A percentile compares a stretch with the other conserved stretches of the same genome.
phyloP scores from a whole-genome alignment of 345 rosid genomes.

The Euphorbia tirucalli region DNA sequence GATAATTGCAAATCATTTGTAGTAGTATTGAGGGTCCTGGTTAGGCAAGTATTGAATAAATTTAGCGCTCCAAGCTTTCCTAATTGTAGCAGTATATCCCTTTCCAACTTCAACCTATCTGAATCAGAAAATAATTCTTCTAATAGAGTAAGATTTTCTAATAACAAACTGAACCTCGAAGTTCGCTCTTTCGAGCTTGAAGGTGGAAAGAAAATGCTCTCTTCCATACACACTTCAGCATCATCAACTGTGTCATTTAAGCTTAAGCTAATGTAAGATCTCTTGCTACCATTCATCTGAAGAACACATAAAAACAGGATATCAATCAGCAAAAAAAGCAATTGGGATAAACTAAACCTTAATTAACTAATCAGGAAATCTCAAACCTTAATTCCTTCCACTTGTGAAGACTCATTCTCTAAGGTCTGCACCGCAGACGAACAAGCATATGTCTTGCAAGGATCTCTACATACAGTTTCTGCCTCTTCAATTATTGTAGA shows the following conservation, averaged over 20 bases:
- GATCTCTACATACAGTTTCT: slow-evolving; percentile 27
- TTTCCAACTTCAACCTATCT: slow-evolving; percentile 48
- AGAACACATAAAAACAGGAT: slow-evolving; percentile 9
- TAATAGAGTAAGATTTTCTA: slow-evolving; percentile 61
- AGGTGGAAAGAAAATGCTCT: slow-evolving; percentile 10
- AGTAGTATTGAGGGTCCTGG: slow-evolving; percentile 36
- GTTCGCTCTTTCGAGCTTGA: slow-evolving; percentile 20
- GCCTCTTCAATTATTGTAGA: slow-evolving; percentile 44
- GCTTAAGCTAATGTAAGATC: slow-evolving; percentile 16
- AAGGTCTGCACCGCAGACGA: slow-evolving; percentile 38
- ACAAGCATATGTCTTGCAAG: slow-evolving; percentile 31
- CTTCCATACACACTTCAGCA: slow-evolving; percentile 1
- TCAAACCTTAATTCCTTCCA: slow-evolving; percentile 42
- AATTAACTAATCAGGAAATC: not conserved
- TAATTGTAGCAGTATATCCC: slow-evolving; percentile 58
- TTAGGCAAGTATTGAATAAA: slow-evolving; percentile 43
- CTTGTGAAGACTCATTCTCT: slow-evolving; percentile 32
- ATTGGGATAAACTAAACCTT: not conserved
- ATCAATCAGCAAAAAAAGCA: not conserved
- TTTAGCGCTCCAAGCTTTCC: slow-evolving; percentile 65
- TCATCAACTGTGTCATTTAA: slow-evolving; percentile 14
- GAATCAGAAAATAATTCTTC: slow-evolving; percentile 57
- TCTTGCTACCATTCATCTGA: slow-evolving; percentile 37
- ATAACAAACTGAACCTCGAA: slow-evolving; percentile 46
- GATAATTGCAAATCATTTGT: slow-evolving; percentile 34